phyloP scores from a whole-genome alignment of 768 basidiomycete genomes.

The Grammothele lineata region DNA sequence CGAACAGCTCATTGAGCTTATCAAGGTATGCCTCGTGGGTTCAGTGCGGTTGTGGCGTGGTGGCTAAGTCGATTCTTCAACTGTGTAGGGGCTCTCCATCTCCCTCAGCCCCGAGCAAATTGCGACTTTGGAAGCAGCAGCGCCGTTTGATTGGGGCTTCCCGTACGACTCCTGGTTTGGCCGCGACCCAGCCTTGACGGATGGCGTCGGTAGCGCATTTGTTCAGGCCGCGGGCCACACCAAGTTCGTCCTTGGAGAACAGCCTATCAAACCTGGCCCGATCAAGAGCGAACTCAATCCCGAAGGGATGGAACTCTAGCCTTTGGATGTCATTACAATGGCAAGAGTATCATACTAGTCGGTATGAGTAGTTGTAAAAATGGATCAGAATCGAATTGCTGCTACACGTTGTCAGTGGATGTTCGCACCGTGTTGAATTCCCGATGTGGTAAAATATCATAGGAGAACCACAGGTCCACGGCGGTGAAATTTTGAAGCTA shows the following conservation, averaged over 20 bases:
- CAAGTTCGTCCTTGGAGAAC: constrained; percentile 2
- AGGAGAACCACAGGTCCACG: too few species aligned
- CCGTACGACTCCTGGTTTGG: not conserved
- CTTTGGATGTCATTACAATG: too few species aligned
- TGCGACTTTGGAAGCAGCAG: constrained; percentile 34
- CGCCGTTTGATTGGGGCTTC: constrained; percentile 32
- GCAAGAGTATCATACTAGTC: too few species aligned
- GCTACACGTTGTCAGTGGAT: too few species aligned
- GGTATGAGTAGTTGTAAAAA: too few species aligned
- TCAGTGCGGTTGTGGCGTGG: constrained; percentile 40
- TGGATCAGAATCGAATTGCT: too few species aligned
- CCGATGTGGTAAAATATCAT: too few species aligned
- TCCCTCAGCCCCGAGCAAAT: constrained; percentile 40
- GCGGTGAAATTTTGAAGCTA: too few species aligned
- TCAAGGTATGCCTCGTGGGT: constrained; percentile 42
- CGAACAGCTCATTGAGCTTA: constrained; percentile 41
- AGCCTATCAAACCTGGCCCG: constrained; percentile 1
- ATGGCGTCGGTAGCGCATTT: not conserved
- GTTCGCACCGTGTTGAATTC: too few species aligned
- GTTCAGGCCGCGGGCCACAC: not conserved
- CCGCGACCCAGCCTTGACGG: not conserved
- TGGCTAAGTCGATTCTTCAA: constrained; percentile 42
- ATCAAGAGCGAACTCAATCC: not conserved
- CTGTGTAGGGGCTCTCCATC: constrained; percentile 47
- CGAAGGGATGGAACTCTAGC: too few species aligned